These are phyloP conservation scores for Platanthera guangdongensis DNA, from an alignment of 106 monocot species.

Conservation along the genomic window DNA sequence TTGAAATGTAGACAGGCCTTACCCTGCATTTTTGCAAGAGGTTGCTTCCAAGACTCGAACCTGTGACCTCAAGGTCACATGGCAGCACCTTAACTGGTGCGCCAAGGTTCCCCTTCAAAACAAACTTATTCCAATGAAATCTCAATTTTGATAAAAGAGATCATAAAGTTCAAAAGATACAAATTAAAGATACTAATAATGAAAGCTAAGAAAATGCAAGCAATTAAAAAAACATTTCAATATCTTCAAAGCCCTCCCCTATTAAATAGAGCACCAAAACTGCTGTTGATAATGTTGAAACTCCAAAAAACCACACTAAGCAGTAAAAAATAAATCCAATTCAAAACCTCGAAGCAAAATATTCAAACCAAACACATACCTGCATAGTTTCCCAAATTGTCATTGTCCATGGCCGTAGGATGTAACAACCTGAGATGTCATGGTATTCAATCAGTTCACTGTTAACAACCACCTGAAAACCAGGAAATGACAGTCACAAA, in stretches of 20 bases:
- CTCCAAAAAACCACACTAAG: background rate
- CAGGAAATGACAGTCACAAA: background rate
- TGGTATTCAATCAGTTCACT: slow-evolving; percentile 92
- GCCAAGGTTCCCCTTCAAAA: too few relatives aligned
- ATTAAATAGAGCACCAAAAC: background rate
- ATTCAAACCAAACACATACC: slow-evolving; percentile 14
- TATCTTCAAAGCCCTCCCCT: background rate
- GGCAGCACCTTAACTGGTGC: too few relatives aligned
- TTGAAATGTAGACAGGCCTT: too few relatives aligned
- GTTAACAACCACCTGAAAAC: slow-evolving; percentile 67
- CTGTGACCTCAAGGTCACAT: too few relatives aligned
- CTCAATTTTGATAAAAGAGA: background rate
- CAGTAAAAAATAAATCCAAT: background rate
- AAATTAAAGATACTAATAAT: background rate
- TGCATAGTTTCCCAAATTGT: slow-evolving; percentile 72
- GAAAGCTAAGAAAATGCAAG: too few relatives aligned
- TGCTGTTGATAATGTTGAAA: background rate
- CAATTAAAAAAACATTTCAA: too few relatives aligned
- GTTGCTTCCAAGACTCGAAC: too few relatives aligned
- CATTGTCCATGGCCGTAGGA: slow-evolving; percentile 83
- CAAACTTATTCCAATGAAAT: too few relatives aligned
- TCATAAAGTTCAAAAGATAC: background rate
- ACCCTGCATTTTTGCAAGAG: too few relatives aligned
- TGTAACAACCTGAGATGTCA: slow-evolving; percentile 92
- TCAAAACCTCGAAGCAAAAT: background rate